phyloP scores from a whole-genome alignment of 495 filamentous ascomycete species.

The Penicillium subrubescens region DNA sequence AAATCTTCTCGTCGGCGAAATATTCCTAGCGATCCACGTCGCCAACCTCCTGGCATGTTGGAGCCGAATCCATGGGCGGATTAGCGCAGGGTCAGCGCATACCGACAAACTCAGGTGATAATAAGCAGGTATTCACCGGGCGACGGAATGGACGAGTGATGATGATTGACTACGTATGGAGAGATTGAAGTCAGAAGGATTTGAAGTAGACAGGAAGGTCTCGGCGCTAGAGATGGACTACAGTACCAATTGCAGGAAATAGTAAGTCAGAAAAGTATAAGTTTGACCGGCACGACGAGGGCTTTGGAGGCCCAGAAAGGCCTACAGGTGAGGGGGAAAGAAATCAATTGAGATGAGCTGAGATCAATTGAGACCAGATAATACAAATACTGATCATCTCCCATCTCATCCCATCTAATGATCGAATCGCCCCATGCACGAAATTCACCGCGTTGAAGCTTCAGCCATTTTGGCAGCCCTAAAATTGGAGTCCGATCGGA shows the following conservation, averaged over 20 bases:
- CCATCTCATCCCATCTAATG: neutral
- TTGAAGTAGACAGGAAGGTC: neutral
- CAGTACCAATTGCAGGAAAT: neutral
- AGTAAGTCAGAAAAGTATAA: neutral
- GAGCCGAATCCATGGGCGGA: conserved; percentile 6
- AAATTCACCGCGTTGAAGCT: neutral
- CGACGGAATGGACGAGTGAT: neutral
- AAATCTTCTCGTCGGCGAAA: conserved; percentile 14
- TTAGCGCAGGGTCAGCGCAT: conserved; percentile 12
- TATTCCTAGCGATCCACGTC: conserved; percentile 25
- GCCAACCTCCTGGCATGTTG: conserved; percentile 15
- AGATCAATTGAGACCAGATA: neutral
- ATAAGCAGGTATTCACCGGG: neutral
- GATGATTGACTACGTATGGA: neutral
- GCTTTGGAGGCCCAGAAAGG: too few relatives aligned
- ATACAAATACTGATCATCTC: neutral
- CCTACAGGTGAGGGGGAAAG: neutral
- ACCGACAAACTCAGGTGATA: conserved; percentile 11
- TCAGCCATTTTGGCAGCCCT: conserved; percentile 4
- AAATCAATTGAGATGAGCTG: neutral
- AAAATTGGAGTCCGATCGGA: conserved; percentile 7
- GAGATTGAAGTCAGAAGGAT: neutral
- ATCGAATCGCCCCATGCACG: neutral
- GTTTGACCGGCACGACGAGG: neutral
- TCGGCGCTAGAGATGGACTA: neutral